These are phyloP conservation scores for Gossypium davidsonii DNA, from an alignment of 441 rosid species.

Conservation along the genomic window DNA sequence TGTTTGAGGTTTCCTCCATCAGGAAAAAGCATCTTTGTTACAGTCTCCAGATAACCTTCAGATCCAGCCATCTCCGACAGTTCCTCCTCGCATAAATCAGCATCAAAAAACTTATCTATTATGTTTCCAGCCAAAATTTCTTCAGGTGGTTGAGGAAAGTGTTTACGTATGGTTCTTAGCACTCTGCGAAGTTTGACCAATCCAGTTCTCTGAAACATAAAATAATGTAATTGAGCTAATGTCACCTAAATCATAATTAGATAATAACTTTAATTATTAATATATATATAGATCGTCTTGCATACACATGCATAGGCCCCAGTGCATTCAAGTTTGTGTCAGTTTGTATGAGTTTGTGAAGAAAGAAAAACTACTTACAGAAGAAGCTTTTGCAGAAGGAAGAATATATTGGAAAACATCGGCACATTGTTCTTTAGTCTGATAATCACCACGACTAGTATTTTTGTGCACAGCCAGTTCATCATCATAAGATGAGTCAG, in stretches of 20 bases:
- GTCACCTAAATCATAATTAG: slow-evolving; percentile 6
- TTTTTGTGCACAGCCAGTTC: slow-evolving; percentile 87
- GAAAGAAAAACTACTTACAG: slow-evolving; percentile 59
- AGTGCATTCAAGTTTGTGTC: not conserved
- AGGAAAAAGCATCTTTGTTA: slow-evolving; percentile 61
- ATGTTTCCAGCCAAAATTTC: slow-evolving; percentile 73
- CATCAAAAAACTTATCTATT: slow-evolving; percentile 84
- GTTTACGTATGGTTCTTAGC: slow-evolving; percentile 89
- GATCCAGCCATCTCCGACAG: slow-evolving; percentile 87
- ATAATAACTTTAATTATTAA: not conserved
- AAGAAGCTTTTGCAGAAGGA: slow-evolving; percentile 86
- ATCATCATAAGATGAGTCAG: slow-evolving; percentile 83
- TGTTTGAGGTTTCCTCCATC: slow-evolving; percentile 55
- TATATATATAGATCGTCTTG: not conserved
- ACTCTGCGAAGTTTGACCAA: slow-evolving; percentile 95
- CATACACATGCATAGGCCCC: not conserved
- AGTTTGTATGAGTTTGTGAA: not conserved
- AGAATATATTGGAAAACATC: slow-evolving; percentile 96
- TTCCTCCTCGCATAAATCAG: slow-evolving; percentile 77
- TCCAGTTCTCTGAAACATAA: slow-evolving; percentile 73
- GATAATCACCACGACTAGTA: slow-evolving; percentile 95
- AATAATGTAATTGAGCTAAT: slow-evolving; percentile 18
- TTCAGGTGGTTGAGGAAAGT: slow-evolving; percentile 92
- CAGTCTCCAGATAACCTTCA: slow-evolving; percentile 71
- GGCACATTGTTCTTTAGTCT: slow-evolving; percentile 95